Base-by-base conservation (phyloP, 768 basidiomycete species). In the Amanita rimosa region DNA sequence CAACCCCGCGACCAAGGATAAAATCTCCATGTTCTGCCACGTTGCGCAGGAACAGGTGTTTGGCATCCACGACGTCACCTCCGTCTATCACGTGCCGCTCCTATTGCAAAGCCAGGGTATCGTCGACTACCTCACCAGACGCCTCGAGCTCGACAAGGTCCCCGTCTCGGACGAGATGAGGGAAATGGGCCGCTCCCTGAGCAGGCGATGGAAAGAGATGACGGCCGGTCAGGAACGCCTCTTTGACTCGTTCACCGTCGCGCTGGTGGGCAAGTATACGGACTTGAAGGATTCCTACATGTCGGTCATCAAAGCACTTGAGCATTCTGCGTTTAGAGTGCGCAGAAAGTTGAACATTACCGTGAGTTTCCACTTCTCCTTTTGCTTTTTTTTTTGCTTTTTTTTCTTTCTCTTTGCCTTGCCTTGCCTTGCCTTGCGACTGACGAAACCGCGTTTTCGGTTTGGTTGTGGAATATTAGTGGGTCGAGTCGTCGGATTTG, bases 21-120 rank as follows among this genome's bases (percentile, higher is more conserved):
- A 99, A 65, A 95, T 99, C 36, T 92, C 91, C 53, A 97, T 98
- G 94, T 98, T 98, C 75, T 97, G 95, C 66, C 95, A 99, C 59
- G 95, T 99, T 57, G 70, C 80, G 3, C 71, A 83, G 3, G 83
- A 89, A 57, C 87, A 90, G 58, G 95, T 98, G 35, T 74, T 99
- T 44, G 95, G 93, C 48, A 87, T 98, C 6, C 95, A 98, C 62
- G 92, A 97, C 61, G 90, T 98, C 42, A 82, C 85, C 7, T 96
- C 93, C 34, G 92, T 97, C 29, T 99, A 99, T 64, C 95, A 98
- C 59, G 95, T 98, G 39, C 95, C 95, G 3, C 75, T 98, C 8
- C 74, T 98, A 14, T 75, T 99, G 29, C 80, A 85, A 55, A 83
- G 90, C 2, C 95, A 99, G 66, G 92, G 93, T n/a, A 84, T 99